A percentile compares a stretch with the other conserved stretches of the same genome.
Evolutionary conservation across 169 alveolate species (phyloP).

Genomic region (Plasmodium yoelii): DNA sequence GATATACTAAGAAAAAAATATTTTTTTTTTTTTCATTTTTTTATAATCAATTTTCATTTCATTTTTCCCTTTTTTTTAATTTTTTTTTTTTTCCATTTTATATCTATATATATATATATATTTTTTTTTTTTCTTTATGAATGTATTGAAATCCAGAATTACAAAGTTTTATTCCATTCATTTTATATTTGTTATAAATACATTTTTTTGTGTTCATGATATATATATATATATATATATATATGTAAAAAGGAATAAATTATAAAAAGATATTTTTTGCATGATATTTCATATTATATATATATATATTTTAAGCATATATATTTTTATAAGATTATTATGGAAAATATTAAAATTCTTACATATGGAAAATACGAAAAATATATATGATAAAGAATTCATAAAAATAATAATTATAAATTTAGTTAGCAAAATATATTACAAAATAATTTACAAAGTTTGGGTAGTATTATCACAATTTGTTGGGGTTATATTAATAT

Average conservation of each 20-base stretch:
- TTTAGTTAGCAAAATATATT: not conserved
- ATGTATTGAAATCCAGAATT: not conserved
- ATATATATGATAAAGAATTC: conserved; percentile 3
- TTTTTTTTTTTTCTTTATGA: conserved; percentile 7
- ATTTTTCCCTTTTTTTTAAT: conserved; percentile 1
- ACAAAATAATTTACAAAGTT: not conserved
- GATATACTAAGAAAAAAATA: not conserved
- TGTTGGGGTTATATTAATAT: not conserved
- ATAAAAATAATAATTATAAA: not conserved
- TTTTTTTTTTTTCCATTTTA: conserved; percentile 15
- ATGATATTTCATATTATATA: not conserved
- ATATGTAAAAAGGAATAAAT: not conserved
- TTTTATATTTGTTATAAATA: not conserved
- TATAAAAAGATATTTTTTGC: too few species aligned
- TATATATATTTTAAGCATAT: not conserved
- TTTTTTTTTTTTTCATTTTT: conserved; percentile 2
- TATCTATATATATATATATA: too few species aligned
- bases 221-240: conserved; percentile 1
- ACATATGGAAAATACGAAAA: not conserved
- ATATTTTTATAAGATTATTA: not conserved
- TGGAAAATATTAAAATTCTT: not conserved
- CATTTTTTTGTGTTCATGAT: not conserved
- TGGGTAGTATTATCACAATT: not conserved
- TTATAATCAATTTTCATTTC: conserved; percentile 5
- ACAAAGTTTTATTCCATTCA: conserved; percentile 1